Evolutionary conservation across 2,329 filamentous ascomycete genomes (phyloP).

Genomic region (Arachnopeziza araneosa): DNA sequence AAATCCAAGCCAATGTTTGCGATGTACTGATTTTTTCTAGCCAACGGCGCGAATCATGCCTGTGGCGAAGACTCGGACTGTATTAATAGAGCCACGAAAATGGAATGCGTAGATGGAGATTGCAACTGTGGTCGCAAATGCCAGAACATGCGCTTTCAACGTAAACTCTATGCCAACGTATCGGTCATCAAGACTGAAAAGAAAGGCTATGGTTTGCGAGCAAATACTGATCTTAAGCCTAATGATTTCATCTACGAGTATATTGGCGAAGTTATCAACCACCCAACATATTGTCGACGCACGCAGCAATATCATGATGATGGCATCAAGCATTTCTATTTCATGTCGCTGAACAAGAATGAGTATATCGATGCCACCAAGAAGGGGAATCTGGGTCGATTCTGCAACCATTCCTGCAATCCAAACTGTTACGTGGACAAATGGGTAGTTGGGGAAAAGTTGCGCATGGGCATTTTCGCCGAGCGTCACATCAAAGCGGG

Average conservation of each 20-base stretch:
- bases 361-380: slow-evolving; percentile 98
- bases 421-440: slow-evolving; percentile 99
- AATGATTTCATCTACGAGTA: slow-evolving; percentile 98
- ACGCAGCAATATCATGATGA: slow-evolving; percentile 93
- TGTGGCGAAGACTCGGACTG: slow-evolving; percentile 97
- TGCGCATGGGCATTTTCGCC: slow-evolving; percentile 98
- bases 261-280: slow-evolving; percentile 96
- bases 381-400: slow-evolving; percentile 90
- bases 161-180: slow-evolving; percentile 82
- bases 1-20: slow-evolving; percentile 5
- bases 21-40: slow-evolving; percentile 38
- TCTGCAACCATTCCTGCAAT: slow-evolving; percentile 98
- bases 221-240: slow-evolving; percentile 68
- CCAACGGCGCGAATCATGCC: slow-evolving; percentile 65
- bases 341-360: slow-evolving; percentile 95
- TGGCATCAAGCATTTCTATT: slow-evolving; percentile 99
- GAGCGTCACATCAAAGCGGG: slow-evolving; percentile 77
- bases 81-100: slow-evolving; percentile 97
- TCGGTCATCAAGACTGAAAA: slow-evolving; percentile 97
- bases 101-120: slow-evolving; percentile 80
- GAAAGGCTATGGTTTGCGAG: slow-evolving; percentile 89
- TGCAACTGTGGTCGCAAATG: slow-evolving; percentile 84
- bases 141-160: slow-evolving; percentile 92
- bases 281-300: slow-evolving; percentile 79
- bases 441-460: slow-evolving; percentile 95